Evolutionary conservation across 2,329 filamentous ascomycete species (phyloP).

Genomic region (Phyllosticta ampelicida): DNA sequence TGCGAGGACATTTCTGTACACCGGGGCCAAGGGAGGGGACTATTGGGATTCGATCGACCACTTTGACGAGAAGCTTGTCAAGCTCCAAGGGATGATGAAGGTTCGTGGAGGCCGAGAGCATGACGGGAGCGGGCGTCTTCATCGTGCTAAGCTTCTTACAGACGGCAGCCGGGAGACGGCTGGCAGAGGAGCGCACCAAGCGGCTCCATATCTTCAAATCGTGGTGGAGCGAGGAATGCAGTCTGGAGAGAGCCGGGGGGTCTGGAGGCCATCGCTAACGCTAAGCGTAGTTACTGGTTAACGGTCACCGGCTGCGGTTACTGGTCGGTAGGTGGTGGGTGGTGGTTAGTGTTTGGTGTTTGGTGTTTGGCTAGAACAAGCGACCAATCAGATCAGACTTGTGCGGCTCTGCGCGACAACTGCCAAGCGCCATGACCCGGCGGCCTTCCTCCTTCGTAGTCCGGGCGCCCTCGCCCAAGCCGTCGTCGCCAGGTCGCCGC

Average conservation of each 20-base stretch:
- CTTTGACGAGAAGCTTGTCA: conserved; percentile 26
- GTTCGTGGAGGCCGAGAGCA: background rate
- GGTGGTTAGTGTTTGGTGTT: too few species aligned
- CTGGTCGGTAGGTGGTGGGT: too few species aligned
- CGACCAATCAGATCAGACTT: too few species aligned
- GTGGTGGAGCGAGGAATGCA: conserved; percentile 11
- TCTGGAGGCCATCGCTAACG: too few species aligned
- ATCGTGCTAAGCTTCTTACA: background rate
- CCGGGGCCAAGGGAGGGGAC: conserved; percentile 47
- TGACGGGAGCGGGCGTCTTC: too few species aligned
- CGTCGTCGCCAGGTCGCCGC: too few species aligned
- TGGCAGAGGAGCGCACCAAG: conserved; percentile 8
- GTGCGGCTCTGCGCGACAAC: too few species aligned
- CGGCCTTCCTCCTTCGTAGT: too few species aligned
- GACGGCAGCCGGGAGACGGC: conserved; percentile 2
- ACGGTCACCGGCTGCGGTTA: too few species aligned
- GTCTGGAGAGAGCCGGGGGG: background rate
- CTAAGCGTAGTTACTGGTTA: too few species aligned
- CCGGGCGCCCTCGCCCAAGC: too few species aligned
- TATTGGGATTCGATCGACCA: conserved; percentile 24
- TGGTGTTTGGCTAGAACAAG: background rate
- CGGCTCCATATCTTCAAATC: conserved; percentile 9
- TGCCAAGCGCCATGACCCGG: too few species aligned
- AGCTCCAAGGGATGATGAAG: conserved; percentile 24
- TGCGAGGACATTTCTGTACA: conserved; percentile 65